These are phyloP conservation scores for Saksenaea oblongispora DNA, from an alignment of 371 early-diverging fungal genomes.

Conservation along the genomic window DNA sequence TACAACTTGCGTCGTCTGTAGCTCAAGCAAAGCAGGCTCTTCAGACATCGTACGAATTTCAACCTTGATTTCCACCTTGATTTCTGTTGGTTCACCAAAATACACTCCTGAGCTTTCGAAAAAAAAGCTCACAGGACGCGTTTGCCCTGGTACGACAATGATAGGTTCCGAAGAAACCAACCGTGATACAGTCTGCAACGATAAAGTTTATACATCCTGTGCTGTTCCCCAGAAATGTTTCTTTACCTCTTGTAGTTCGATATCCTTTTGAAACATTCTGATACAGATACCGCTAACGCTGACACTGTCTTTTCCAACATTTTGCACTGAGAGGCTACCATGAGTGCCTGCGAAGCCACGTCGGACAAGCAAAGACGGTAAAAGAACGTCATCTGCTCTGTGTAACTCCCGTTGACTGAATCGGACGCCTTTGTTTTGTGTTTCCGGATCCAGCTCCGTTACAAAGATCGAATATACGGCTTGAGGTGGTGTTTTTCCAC, in stretches of 20 bases:
- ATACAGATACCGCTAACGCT: neutral
- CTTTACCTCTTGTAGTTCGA: neutral
- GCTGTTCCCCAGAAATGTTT: neutral
- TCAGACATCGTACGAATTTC: neutral
- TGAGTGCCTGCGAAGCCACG: slow-evolving; percentile 20
- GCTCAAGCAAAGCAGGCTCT: neutral
- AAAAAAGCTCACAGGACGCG: slow-evolving; percentile 15
- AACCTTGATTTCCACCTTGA: neutral
- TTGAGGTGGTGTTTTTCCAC: slow-evolving; percentile 51
- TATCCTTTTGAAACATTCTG: neutral
- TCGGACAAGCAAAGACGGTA: slow-evolving; percentile 22
- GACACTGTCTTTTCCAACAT: neutral
- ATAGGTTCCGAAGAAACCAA: neutral
- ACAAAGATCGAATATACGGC: slow-evolving; percentile 29
- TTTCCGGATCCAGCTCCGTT: neutral
- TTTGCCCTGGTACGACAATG: slow-evolving; percentile 14
- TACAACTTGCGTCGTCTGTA: neutral
- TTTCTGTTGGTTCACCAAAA: neutral
- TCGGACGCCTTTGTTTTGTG: neutral
- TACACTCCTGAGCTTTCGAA: neutral
- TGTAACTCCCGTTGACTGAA: neutral
- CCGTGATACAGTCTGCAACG: neutral
- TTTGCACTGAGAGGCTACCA: slow-evolving; percentile 24
- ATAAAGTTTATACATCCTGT: neutral
- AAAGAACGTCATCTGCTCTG: slow-evolving; percentile 8